Evolutionary conservation across 2,329 filamentous ascomycete species (phyloP), one percentile per base, ranked within the genome.

Genomic region (Aaosphaeria arxii): DNA sequence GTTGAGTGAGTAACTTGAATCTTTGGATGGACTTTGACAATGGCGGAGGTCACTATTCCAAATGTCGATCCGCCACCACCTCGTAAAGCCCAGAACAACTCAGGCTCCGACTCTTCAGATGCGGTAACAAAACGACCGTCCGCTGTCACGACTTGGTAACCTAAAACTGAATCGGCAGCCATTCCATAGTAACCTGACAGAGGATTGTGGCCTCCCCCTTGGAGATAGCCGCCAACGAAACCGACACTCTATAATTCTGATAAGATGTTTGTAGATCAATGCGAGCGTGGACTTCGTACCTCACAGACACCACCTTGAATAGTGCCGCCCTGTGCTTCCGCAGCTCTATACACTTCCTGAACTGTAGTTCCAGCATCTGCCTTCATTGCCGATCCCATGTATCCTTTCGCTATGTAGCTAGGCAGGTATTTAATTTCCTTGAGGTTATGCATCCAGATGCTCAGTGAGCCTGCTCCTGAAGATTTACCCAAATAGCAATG

Each of bases 171-270:
- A 35, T 64, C 60, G 11, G 56, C 59, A 6, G 58, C 53, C 57
- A 64, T 61, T 3, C 62, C 62, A 51, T 76, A 76, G 33, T 74
- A 58, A 30, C 70, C 70, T 7, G 73, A 73, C 35, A 83, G 57
- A 7, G 78, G 77, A 11, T 73, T 76, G 59, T 83, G 77, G 0
- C 80, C 80, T 30, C 78, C 80, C 2, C 77, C 78, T 6, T 55
- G 53, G 11, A 66, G 55, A 54, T 61, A 70, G 3, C 69, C 57
- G 30, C 60, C 59, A 13, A 51, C 72, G 60, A 76, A 69, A 11
- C 79, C 79, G 6, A 83, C 77, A 4, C 71, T 77, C 51, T 64
- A 36, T 36, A 36, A 36, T 36, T 36, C 9, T 13, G 33, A 36
- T 11, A 36, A 36, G 33, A 11, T 11, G 13, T 2, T 36, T 13